Base-by-base conservation (phyloP, 768 basidiomycete species). In the Podaxis pistillaris region DNA sequence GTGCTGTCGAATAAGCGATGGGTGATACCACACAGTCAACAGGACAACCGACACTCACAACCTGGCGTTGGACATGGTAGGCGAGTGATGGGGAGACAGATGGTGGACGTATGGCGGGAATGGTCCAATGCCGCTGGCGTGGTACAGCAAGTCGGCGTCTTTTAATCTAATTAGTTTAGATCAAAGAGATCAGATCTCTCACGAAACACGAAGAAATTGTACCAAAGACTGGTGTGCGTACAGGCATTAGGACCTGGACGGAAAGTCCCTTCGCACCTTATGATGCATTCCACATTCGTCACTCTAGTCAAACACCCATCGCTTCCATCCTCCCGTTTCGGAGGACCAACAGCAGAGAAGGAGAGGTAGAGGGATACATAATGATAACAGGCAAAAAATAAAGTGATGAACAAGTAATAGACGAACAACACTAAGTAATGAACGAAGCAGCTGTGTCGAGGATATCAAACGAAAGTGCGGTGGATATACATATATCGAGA, bases 1-100 rank as follows among this genome's bases (percentile, higher is more conserved):
- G 87, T 90, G 71, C 92, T 94, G 54, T 24, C 24, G 57, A 19
- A 47, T 37, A 46, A 57, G 11, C 30, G 41, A 67, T 59, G 54
- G 7, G 53, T 30, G 40, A 60, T 19, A 53, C 4, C 4, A 44
- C 41, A n/a, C 3, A 11, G 3, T 60, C 47, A 41, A 33, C 30
- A 36, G 46, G 9, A 56, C 44, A 33, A 66, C 6, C 8, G 7
- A 33, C 9, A 30, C 70, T 68, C 54, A 76, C 74, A 78, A 64
- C 67, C 73, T 77, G 64, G 76, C 75, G 65, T 74, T 72, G 64
- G 76, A 72, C 73, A 76, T 75, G 22, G 15, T 8, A 4, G 57
- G 26, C 17, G 3, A 26, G 57, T 7, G 15, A 41, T 7, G 24
- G 37, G 50, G 40, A 40, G 28, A 22, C 11, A 40, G 22, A 0